Evolutionary conservation across 2,329 filamentous ascomycete species (phyloP).

Genomic region (Xylariaceae sp.): DNA sequence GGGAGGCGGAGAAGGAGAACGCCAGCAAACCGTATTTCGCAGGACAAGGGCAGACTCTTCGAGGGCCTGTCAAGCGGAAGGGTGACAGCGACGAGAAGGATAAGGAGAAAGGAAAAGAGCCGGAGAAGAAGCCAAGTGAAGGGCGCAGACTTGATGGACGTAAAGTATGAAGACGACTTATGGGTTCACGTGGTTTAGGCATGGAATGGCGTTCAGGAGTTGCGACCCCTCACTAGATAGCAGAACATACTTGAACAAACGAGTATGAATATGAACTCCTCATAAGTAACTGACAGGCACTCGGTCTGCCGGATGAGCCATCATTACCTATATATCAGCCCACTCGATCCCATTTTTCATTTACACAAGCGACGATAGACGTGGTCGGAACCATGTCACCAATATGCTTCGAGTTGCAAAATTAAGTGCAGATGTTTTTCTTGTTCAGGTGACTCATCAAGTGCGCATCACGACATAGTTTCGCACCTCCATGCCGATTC

Average conservation of each 20-base stretch:
- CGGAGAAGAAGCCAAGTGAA: conserved; percentile 43
- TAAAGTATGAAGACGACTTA: conserved; percentile 11
- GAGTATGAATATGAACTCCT: no score
- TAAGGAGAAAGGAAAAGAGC: conserved; percentile 40
- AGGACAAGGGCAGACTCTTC: conserved; percentile 78
- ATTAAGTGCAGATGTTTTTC: no score
- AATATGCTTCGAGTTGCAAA: no score
- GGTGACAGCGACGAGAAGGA: conserved; percentile 43
- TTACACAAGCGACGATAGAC: no score
- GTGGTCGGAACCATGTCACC: no score
- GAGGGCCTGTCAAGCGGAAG: conserved; percentile 69
- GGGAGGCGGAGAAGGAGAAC: conserved; percentile 61
- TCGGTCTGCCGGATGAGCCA: no score
- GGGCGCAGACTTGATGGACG: conserved; percentile 43
- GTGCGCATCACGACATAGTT: no score
- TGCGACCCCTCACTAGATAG: background rate
- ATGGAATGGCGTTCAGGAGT: background rate
- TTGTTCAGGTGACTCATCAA: no score
- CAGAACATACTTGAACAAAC: background rate
- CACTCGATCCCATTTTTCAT: no score
- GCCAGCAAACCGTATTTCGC: conserved; percentile 70
- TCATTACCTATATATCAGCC: no score
- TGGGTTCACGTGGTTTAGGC: background rate
- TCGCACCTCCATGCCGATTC: no score
- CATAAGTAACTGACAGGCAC: no score